These are phyloP conservation scores for Brassica rapa DNA, from an alignment of 345 rosid genomes.

Conservation along the genomic window DNA sequence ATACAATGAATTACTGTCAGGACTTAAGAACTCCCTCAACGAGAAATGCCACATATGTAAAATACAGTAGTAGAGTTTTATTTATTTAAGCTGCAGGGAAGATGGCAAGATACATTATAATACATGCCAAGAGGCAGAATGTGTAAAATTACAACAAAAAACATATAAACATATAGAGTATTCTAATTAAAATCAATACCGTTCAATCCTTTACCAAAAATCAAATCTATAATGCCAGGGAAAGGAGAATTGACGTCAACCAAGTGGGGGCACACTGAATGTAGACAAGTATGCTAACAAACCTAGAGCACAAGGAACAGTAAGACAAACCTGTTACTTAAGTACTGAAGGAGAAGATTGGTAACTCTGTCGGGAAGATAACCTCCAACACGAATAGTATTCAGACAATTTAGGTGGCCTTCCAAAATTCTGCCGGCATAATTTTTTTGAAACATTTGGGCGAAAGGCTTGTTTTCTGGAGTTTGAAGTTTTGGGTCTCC, in stretches of 20 bases:
- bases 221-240: background rate
- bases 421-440: slow-evolving; percentile 2
- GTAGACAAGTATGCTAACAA: background rate
- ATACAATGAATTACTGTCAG: background rate
- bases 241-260: background rate
- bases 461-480: background rate
- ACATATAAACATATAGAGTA: background rate
- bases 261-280: background rate
- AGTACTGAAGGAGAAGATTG: slow-evolving; percentile 1
- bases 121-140: background rate
- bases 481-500: slow-evolving; percentile 4
- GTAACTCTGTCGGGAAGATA: slow-evolving; percentile 2
- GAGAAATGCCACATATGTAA: background rate
- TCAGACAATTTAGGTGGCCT: background rate
- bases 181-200: background rate
- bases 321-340: background rate
- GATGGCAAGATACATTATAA: background rate
- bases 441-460: background rate
- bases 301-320: background rate
- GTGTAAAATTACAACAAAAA: background rate
- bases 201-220: background rate
- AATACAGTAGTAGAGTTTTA: background rate
- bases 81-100: background rate
- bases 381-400: background rate
- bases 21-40: background rate